Conservation (phyloP, 176 grass and related monocot species). For the Leersia perrieri region DNA sequence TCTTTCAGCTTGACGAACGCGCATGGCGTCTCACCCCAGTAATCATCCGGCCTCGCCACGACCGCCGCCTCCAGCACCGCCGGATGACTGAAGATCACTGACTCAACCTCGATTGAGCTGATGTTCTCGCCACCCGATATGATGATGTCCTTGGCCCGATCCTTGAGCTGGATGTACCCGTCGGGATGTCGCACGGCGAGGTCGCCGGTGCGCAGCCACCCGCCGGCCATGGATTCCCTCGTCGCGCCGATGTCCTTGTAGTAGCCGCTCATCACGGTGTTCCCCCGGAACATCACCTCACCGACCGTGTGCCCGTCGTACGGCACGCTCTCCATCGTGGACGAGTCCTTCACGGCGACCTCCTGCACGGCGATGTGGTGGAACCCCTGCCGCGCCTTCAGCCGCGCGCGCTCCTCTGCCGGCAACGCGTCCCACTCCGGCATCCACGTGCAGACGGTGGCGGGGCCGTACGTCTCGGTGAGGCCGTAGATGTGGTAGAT, state of each 20-base stretch:
- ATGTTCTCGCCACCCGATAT: slow-evolving; percentile 50
- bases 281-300: slow-evolving; percentile 57
- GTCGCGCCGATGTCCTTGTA: slow-evolving; percentile 41
- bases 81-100: slow-evolving; percentile 43
- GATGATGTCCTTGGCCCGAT: slow-evolving; percentile 56
- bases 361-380: slow-evolving; percentile 40
- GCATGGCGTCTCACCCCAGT: slow-evolving; percentile 46
- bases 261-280: slow-evolving; percentile 63
- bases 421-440: slow-evolving; percentile 58
- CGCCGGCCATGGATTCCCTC: slow-evolving; percentile 35
- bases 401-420: slow-evolving; percentile 20
- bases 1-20: slow-evolving; percentile 51
- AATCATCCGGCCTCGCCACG: slow-evolving; percentile 33
- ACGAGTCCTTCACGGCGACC: slow-evolving; percentile 41
- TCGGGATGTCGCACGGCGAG: slow-evolving; percentile 47
- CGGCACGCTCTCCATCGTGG: slow-evolving; percentile 43
- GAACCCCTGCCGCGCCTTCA: slow-evolving; percentile 49
- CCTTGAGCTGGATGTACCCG: slow-evolving; percentile 59
- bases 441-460: slow-evolving; percentile 45
- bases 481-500: slow-evolving; percentile 49
- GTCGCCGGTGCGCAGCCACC: slow-evolving; percentile 54
- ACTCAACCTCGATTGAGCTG: slow-evolving; percentile 60
- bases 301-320: slow-evolving; percentile 37
- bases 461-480: slow-evolving; percentile 48
- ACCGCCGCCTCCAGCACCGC: slow-evolving; percentile 49